phyloP scores from a whole-genome alignment of 225 moss, liverwort and hornwort genomes.

The Pleurozium schreberi region DNA sequence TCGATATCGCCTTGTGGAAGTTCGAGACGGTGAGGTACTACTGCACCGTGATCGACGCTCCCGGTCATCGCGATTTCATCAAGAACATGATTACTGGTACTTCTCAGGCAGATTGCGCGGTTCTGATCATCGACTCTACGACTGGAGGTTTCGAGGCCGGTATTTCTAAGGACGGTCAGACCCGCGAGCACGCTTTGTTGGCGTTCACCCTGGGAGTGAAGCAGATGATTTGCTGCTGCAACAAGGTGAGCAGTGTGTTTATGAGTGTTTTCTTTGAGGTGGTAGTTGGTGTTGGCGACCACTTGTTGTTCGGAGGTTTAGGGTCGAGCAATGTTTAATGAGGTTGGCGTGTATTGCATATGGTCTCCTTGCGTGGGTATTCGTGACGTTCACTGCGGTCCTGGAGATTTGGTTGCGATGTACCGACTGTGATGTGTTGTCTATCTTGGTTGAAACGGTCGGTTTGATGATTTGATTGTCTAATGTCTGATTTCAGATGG shows the following conservation, averaged over 20 bases:
- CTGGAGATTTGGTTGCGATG: neutral
- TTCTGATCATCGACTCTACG: conserved; percentile 58
- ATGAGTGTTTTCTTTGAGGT: too few relatives aligned
- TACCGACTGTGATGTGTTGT: rapidly evolving
- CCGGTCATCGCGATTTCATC: conserved; percentile 56
- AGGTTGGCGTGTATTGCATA: too few relatives aligned
- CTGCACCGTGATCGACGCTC: neutral
- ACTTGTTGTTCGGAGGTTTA: too few relatives aligned
- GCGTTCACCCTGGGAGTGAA: conserved; percentile 72
- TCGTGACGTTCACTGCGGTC: too few relatives aligned
- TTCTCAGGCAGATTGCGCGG: conserved; percentile 59
- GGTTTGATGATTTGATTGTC: too few relatives aligned
- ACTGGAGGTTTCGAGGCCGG: conserved; percentile 62
- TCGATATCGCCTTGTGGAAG: neutral
- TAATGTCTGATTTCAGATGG: conserved; percentile 12
- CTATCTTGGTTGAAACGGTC: too few relatives aligned
- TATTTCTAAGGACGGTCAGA: conserved; percentile 64
- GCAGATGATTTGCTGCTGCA: conserved; percentile 82
- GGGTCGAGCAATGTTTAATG: too few relatives aligned
- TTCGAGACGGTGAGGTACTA: neutral
- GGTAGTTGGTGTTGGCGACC: rapidly evolving
- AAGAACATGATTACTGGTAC: conserved; percentile 72
- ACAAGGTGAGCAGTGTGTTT: neutral
- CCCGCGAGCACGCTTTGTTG: conserved; percentile 71
- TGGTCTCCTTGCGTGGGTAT: too few relatives aligned